Evolutionary conservation across 2,329 filamentous ascomycete genomes (phyloP), one percentile per base, ranked within the genome.

Genomic region (Fusarium buharicum): DNA sequence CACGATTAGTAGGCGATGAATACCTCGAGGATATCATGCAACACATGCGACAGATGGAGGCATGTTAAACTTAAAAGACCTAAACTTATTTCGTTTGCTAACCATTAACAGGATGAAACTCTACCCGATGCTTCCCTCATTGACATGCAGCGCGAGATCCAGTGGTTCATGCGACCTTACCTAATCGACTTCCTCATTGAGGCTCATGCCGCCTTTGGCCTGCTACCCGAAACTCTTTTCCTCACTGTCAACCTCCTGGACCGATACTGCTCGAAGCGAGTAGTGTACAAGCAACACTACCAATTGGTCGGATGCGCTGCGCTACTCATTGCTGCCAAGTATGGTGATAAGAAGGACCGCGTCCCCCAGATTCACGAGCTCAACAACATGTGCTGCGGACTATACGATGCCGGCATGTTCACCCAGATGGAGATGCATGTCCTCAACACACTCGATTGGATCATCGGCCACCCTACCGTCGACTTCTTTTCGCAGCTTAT

Each of bases 341-440:
- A 98, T 75, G 94, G 94, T 55, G 95, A 99, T 80, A 94, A 95
- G 83, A 99, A 99, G 82, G 95, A 99, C 74, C 88, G 93, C 47
- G 95, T 99, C n/a, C 95, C 95, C 5, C 95, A 96, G 66, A 96
- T 99, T 75, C 89, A 92, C 75, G 95, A 99, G 76, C 84, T 99
- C 66, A 97, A 97, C 84, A 96, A 94, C 68, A 98, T 99, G 95
- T 99, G 95, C 85, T 98, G 95, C 79, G 93, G 91, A 33, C 85
- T 98, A 34, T 99, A 99, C 79, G 95, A 99, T 72, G 93, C 97
- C 45, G 94, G 97, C 80, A 99, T 99, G 95, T 99, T 99, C 80
- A 94, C 93, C 11, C 95, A 99, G 78, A 99, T 99, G 95, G 95
- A 99, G 81, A 98, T 96, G 93, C 95, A 99, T 77, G 94, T 99